These are phyloP conservation scores for Scheffersomyces amazonensis DNA, from an alignment of 805 yeast species.

Conservation along the genomic window DNA sequence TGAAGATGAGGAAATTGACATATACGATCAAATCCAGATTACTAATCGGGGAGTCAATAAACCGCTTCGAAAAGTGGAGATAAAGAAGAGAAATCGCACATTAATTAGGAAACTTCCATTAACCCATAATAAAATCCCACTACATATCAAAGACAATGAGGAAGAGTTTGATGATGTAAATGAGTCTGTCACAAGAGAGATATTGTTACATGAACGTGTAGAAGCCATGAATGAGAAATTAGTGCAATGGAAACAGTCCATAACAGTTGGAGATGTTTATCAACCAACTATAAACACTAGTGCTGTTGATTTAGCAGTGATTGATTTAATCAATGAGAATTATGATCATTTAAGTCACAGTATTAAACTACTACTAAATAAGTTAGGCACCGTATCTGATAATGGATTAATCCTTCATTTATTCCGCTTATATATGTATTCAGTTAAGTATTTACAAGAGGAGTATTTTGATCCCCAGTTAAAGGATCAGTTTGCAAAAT, in stretches of 20 bases:
- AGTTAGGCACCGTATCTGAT: neutral
- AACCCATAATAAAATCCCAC: neutral
- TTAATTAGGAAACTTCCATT: neutral
- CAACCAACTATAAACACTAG: neutral
- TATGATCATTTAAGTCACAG: neutral
- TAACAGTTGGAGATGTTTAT: neutral
- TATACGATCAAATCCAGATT: neutral
- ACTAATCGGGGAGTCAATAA: neutral
- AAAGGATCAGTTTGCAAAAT: neutral
- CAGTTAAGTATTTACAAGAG: constrained; percentile 9
- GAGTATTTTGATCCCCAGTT: neutral
- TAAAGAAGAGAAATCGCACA: neutral
- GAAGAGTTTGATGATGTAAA: neutral
- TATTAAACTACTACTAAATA: neutral
- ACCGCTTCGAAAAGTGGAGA: neutral
- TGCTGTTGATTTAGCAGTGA: neutral
- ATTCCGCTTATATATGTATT: constrained; percentile 11
- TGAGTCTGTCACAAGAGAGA: neutral
- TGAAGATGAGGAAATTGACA: neutral
- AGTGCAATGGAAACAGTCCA: neutral
- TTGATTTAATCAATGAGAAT: neutral
- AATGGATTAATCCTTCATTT: neutral
- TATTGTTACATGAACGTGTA: neutral
- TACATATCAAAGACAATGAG: neutral
- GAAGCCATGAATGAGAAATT: constrained; percentile 1